phyloP scores from a whole-genome alignment of 768 basidiomycete genomes.

The Lanmaoa rubissima region DNA sequence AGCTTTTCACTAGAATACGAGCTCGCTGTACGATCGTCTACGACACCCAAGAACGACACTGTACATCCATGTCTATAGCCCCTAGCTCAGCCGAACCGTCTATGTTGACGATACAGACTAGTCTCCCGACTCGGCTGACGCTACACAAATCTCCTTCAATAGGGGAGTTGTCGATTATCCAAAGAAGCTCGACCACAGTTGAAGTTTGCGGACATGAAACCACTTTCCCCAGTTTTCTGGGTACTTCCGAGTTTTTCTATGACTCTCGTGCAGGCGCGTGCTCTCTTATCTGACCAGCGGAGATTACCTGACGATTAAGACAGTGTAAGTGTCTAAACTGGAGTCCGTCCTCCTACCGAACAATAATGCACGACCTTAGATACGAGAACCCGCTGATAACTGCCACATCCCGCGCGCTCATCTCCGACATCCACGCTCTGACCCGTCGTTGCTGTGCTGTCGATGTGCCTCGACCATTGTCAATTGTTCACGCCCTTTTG shows the following conservation, averaged over 20 bases:
- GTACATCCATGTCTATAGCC: conserved; percentile 10
- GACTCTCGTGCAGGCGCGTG: conserved; percentile 67
- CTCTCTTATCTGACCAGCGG: neutral
- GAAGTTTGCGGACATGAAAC: conserved; percentile 65
- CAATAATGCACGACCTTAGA: conserved; percentile 34
- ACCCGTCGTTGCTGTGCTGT: conserved; percentile 58
- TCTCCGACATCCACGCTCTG: conserved; percentile 67
- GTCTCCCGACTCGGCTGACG: neutral
- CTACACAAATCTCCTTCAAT: conserved; percentile 13
- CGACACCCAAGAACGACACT: neutral
- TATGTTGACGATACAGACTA: neutral
- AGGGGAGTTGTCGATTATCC: conserved; percentile 34
- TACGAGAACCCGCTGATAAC: conserved; percentile 82
- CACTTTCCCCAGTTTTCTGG: conserved; percentile 43
- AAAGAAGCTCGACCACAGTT: conserved; percentile 54
- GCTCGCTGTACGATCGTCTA: neutral
- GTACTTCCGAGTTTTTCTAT: conserved; percentile 60
- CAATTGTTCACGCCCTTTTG: conserved; percentile 57
- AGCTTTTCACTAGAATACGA: neutral
- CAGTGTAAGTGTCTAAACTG: conserved; percentile 28
- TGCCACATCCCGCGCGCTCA: conserved; percentile 68
- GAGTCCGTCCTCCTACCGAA: neutral
- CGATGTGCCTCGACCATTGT: conserved; percentile 66
- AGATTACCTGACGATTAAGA: conserved; percentile 5
- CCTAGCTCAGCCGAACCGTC: neutral